Evolutionary conservation across 805 yeast genomes (phyloP).

Genomic region (Candida namnaoensis): DNA sequence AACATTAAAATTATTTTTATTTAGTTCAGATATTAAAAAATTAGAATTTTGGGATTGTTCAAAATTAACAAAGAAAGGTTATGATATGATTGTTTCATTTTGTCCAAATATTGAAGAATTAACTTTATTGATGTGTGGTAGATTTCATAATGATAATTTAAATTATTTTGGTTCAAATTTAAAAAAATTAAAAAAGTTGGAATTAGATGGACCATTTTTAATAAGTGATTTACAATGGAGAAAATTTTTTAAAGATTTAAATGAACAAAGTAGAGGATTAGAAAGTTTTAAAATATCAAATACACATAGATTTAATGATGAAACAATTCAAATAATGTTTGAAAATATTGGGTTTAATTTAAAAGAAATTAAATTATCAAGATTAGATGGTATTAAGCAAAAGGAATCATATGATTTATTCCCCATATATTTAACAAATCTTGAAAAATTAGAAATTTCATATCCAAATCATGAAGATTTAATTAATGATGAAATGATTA

Average conservation of each 20-base stretch:
- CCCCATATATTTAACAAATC: slow-evolving; percentile 49
- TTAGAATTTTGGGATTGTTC: slow-evolving; percentile 94
- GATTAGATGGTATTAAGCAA: slow-evolving; percentile 65
- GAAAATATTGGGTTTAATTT: slow-evolving; percentile 52
- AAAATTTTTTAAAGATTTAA: slow-evolving; percentile 53
- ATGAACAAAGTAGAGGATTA: slow-evolving; percentile 46
- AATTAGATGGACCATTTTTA: slow-evolving; percentile 86
- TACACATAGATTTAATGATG: slow-evolving; percentile 76
- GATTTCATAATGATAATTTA: slow-evolving; percentile 70
- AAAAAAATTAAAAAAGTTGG: slow-evolving; percentile 39
- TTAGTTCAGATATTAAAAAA: slow-evolving; percentile 42
- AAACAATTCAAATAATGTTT: slow-evolving; percentile 52
- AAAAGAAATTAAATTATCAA: slow-evolving; percentile 47
- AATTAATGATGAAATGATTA: slow-evolving; percentile 58
- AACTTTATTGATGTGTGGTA: slow-evolving; percentile 88
- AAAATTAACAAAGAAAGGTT: slow-evolving; percentile 54
- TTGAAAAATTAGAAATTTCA: slow-evolving; percentile 56
- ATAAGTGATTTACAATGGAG: slow-evolving; percentile 75
- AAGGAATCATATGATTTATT: slow-evolving; percentile 50
- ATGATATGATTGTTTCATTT: slow-evolving; percentile 61
- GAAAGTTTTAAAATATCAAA: slow-evolving; percentile 56
- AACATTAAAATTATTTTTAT: slow-evolving; percentile 68
- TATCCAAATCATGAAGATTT: slow-evolving; percentile 61
- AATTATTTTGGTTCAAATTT: slow-evolving; percentile 54
- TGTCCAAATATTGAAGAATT: slow-evolving; percentile 67